Evolutionary conservation across 306 rosid species (phyloP), one percentile per base, ranked within the genome.

Genomic region (Malus sylvestris): DNA sequence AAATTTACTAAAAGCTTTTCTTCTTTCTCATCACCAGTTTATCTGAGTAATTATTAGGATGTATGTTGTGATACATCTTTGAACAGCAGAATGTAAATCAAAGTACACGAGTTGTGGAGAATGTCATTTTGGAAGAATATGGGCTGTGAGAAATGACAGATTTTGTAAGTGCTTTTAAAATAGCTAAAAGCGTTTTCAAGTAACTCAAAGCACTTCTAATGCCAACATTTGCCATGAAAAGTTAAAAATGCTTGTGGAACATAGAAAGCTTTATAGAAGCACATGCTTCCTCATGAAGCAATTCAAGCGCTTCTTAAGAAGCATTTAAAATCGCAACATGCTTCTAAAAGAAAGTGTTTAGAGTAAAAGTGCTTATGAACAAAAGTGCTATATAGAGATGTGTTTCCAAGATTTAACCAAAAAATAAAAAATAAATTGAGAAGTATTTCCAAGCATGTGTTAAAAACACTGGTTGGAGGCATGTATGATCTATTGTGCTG

Each of bases 1-100:
- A 72, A 72, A 27, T 58, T 58, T 27, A 51, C 23, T 55, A 12
- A 10, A 20, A 3, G 45, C 12, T 42, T 3, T 18, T 60, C 59
- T 68, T 66, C 46, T 71, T 22, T 68, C 6, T 14, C 32, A 35
- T 27, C 29, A 23, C 59, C 57, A 53, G 18, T 67, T 63, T 67
- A 46, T n/a, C 35, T 23, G 60, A 55, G 16, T 55, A 58, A 23
- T 44, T 32, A 22, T 22, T 45, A 52, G 51, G 71, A 51, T 82
- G 76, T 60, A 61, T 67, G 64, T 73, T 57, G 8, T 25, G 30
- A 10, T 73, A 20, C 62, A 66, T 62, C 59, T 35, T 70, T 71
- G n/a, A 51, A 71, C 65, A 5, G 19, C 10, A 30, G 60, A 70
- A n/a, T 61, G 67, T 71, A 63, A 29, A 78, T 61, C 81, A 33